Evolutionary conservation across 2,329 filamentous ascomycete genomes (phyloP), one percentile per base, ranked within the genome.

Genomic region (Cordyceps cicadae): DNA sequence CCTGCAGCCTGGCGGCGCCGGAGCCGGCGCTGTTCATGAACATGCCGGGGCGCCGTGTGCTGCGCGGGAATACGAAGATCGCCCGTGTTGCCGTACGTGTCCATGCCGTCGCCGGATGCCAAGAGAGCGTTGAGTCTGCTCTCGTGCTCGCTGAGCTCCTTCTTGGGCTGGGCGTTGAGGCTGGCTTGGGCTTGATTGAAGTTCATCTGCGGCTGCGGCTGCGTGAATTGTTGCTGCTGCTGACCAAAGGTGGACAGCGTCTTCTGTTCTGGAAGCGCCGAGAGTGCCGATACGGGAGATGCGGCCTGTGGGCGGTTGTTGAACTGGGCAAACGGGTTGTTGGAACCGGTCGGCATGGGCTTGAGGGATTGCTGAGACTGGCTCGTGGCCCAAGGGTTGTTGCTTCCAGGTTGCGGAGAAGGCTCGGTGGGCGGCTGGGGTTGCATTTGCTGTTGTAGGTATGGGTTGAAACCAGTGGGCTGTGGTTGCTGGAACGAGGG

Each of bases 1-100:
- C 71, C 63, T 79, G 89, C 49, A 97, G 75, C 62, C 84, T 83
- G 67, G 85, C 85, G 61, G 90, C 76, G n/a, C 90, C 90, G 43
- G 88, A 81, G 54, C 94, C 94, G 7, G 94, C 92, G 63, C 90
- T 96, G 76, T 99, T 99, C 76, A 99, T 88, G 72, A 97, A 99
- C 0, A 90, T 95, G 29, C 93, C 94, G 0, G 0, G 94, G 94
- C 1, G 94, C 92, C 0, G 94, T 99, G 74, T 99, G 94, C 72
- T 99, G 94, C 2, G 94, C 87, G 1, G 94, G 94, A 65, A 99
- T 96, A 74, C 94, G 92, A 52, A 96, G 81, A 65, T 97, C 90
- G 66, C 94, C 94, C n/a, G 90, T 90, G 72, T 99, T 99, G 65
- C 94, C 94, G 72, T 95, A 99, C 0, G 94, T 99, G 71, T 99